A percentile compares a stretch with the other conserved stretches of the same genome.
Evolutionary conservation across 495 filamentous ascomycete species (phyloP).

Genomic region (Halenospora varia): DNA sequence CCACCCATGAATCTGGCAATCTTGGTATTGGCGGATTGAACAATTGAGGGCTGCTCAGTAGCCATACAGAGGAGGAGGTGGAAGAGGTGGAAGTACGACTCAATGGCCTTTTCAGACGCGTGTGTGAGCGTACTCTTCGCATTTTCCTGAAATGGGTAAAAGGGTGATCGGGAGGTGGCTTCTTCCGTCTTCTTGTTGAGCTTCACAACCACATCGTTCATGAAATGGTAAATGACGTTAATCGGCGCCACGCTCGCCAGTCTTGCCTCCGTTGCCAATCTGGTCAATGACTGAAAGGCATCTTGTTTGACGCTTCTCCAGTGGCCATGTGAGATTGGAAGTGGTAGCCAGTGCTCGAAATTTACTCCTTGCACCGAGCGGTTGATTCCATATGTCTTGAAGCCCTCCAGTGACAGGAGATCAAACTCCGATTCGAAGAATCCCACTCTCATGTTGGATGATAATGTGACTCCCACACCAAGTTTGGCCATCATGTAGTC

Average conservation of each 20-base stretch:
- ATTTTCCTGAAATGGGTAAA: not conserved
- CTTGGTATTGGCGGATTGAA: conserved; percentile 28
- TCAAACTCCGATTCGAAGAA: conserved; percentile 43
- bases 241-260: conserved; percentile 16
- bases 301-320: conserved; percentile 34
- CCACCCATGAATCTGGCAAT: conserved; percentile 35
- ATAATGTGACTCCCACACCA: conserved; percentile 40
- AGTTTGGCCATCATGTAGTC: conserved; percentile 34
- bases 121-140: conserved; percentile 38
- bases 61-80: conserved; percentile 44
- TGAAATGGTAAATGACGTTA: conserved; percentile 43
- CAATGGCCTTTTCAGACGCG: conserved; percentile 48
- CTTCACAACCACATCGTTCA: conserved; percentile 48
- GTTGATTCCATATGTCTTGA: conserved; percentile 25
- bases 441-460: not conserved
- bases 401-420: conserved; percentile 39
- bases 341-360: conserved; percentile 42
- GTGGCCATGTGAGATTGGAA: conserved; percentile 43
- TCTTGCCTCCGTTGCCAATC: conserved; percentile 14
- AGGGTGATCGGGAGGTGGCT: not conserved
- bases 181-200: conserved; percentile 32
- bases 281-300: conserved; percentile 16
- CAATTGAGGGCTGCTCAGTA: conserved; percentile 16
- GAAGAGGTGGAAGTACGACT: conserved; percentile 50
- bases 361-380: conserved; percentile 35